Base-by-base conservation (phyloP, 371 early-diverging fungal genomes). In the Circinella minor region DNA sequence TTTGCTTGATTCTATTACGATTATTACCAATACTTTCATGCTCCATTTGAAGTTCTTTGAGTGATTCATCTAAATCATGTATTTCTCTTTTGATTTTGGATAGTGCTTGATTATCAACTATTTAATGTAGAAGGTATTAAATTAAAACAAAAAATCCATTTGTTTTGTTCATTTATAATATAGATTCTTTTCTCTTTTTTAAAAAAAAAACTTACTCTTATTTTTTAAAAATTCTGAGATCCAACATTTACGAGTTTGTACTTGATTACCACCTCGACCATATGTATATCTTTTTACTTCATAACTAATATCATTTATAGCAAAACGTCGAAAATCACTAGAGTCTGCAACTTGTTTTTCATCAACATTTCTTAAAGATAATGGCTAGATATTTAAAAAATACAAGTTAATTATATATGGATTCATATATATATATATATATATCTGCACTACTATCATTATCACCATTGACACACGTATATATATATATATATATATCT, bases 291-390 rank as follows among this genome's bases (percentile, higher is more conserved):
- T 68, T 15, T 80, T 81, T 1, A 92, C 75, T 14, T 68, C 70
- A 67, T 89, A 90, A 9, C 74, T 70, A 36, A 81, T 87, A 18
- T 85, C 77, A 13, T 79, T 81, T 62, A 86, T 77, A 14, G 85
- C 71, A 76, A 90, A 93, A 55, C 74, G 70, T 38, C 62, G 60
- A 36, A 81, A 83, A 0, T 67, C n/a, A 34, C 73, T 69, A 38
- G 63, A 39, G 11, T 75, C 60, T n/a, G 74, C 84, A 47, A 89
- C 65, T 3, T 70, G 64, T 18, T 79, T 72, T 65, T 88, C 84
- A 55, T 89, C 75, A 0, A 74, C 74, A 14, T 55, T 36, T 27
- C 75, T 72, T 27, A 81, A 64, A 3, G 90, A 75, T 6, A 91
- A 69, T 17, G 93, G 91, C 68, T 79, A 47, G 7, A 13, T 51